phyloP scores from a whole-genome alignment of 129 eudicot genomes.

The Helichrysum umbraculigerum region DNA sequence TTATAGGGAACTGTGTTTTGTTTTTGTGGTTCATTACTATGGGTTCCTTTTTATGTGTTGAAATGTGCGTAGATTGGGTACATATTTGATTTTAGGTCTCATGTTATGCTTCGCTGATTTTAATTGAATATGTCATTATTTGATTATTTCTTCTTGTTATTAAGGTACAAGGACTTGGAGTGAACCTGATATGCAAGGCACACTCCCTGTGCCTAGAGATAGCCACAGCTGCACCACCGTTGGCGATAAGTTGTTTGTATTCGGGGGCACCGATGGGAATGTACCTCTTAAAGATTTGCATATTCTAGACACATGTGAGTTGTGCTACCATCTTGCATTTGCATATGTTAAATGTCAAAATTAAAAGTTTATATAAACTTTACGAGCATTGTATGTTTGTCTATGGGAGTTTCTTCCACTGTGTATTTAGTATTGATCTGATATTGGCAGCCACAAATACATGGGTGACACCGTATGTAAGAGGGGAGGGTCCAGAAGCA shows the following conservation, averaged over 20 bases:
- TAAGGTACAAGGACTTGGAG: slow-evolving; percentile 73
- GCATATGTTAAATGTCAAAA: not conserved
- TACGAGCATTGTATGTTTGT: not conserved
- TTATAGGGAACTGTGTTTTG: not conserved
- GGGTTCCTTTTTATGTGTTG: not conserved
- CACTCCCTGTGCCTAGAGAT: slow-evolving; percentile 83
- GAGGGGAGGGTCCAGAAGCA: slow-evolving; percentile 91
- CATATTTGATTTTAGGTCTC: not conserved
- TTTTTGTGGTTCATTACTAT: not conserved
- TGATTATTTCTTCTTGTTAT: slow-evolving; percentile 8
- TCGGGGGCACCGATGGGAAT: slow-evolving; percentile 94
- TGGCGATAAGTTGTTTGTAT: slow-evolving; percentile 76
- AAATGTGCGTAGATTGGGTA: slow-evolving; percentile 9
- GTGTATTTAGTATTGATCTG: not conserved
- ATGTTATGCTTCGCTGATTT: slow-evolving; percentile 9
- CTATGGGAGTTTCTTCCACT: not conserved
- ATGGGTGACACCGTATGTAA: slow-evolving; percentile 71
- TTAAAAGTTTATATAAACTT: not conserved
- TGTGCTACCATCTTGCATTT: slow-evolving; percentile 13
- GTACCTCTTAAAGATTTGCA: slow-evolving; percentile 80
- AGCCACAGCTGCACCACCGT: slow-evolving; percentile 96
- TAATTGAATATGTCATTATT: not conserved
- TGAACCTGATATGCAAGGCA: slow-evolving; percentile 74
- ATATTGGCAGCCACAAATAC: slow-evolving; percentile 66
- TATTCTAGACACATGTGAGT: slow-evolving; percentile 88